A percentile compares a stretch with the other conserved stretches of the same genome.
Conservation (phyloP, 2,329 filamentous ascomycete species). For the Thelonectria olida region DNA sequence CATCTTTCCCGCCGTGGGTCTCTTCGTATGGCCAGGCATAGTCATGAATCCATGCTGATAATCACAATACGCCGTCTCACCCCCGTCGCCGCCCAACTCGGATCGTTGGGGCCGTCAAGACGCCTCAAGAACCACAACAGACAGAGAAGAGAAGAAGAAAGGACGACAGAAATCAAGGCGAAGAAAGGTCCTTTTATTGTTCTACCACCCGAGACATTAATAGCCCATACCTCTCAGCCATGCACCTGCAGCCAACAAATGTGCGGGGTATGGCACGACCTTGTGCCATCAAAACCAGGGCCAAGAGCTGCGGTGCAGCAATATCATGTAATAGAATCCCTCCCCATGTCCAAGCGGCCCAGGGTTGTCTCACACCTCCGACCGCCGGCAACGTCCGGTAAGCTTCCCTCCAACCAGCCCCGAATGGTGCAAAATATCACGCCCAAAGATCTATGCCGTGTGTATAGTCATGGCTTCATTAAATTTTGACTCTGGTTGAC, state of each 20-base stretch:
- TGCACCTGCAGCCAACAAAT: conserved; percentile 7
- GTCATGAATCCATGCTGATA: too few species aligned
- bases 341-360: conserved; percentile 21
- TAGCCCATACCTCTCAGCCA: conserved; percentile 17
- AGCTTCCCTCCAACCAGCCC: background rate
- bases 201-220: conserved; percentile 14
- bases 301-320: conserved; percentile 41
- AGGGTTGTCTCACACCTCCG: background rate
- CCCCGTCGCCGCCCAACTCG: background rate
- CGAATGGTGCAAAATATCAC: conserved; percentile 1
- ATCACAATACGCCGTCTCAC: background rate
- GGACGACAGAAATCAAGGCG: background rate
- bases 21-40: too few species aligned
- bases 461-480: conserved; percentile 26
- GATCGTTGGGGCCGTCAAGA: background rate
- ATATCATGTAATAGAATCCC: conserved; percentile 37
- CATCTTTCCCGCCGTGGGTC: background rate
- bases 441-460: conserved; percentile 8
- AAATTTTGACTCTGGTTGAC: conserved; percentile 13
- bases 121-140: background rate
- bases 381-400: background rate
- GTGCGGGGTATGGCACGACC: conserved; percentile 39
- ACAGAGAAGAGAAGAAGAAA: background rate
- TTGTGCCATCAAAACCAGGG: conserved; percentile 22
- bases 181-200: conserved; percentile 27